Evolutionary conservation across 768 basidiomycete species (phyloP), one percentile per base, ranked within the genome.

Genomic region (Mycena belliarum): DNA sequence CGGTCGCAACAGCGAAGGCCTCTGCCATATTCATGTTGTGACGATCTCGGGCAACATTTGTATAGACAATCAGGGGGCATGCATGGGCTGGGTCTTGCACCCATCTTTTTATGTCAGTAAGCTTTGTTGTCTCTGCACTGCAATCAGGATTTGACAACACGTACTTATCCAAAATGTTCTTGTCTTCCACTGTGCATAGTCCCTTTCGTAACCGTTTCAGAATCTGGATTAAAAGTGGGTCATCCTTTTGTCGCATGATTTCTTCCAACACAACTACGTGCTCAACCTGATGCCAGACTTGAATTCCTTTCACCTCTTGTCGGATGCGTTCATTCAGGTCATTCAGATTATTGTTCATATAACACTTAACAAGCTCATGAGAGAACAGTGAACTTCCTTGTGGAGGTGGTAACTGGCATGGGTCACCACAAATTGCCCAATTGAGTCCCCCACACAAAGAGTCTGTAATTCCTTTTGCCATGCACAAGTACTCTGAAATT

Each of bases 181-280:
- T 55, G 9, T 43, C 50, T 8, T 43, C 41, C 21, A 5, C 42
- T 2, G 50, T 32, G 21, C 49, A 51, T 32, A 28, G 28, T 8
- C 50, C 50, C 11, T 52, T 52, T 10, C 50, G 50, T 18, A 52
- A 11, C 6, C 52, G 52, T 52, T 44, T 52, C 5, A 52, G 42
- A 4, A 38, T 52, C 18, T 32, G n/a, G 2, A 49, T 49, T 29
- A 55, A 48, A 12, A 55, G 16, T 10, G 23, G 25, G 24, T 64
- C 63, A 6, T 41, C 59, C 35, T 49, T 64, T 55, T 66, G 63
- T 3, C 65, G 47, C 65, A 66, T 66, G 24, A 64, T 59, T 33
- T 66, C 56, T 6, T 44, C 51, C 4, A 66, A 42, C 4, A 55
- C 54, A 41, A 55, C 54, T 2, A 55, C 54, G n/a, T 55, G 54